These are phyloP conservation scores for Heliosperma pusillum DNA, from an alignment of 148 eudicot species.

Conservation along the genomic window DNA sequence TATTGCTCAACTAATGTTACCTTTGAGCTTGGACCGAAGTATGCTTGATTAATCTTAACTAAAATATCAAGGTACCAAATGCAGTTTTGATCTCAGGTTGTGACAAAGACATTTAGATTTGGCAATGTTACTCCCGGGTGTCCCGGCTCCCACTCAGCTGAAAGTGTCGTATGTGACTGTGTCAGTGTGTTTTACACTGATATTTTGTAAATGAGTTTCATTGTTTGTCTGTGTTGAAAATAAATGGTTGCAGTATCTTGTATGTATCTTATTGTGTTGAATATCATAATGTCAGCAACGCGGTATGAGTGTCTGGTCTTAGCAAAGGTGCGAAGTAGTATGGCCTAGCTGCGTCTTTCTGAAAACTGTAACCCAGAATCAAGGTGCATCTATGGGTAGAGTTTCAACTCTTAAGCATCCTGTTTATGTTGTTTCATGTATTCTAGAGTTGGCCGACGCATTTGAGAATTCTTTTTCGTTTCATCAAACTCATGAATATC, in stretches of 20 bases:
- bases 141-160: too few species aligned
- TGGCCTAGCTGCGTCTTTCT: neutral
- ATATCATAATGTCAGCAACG: neutral
- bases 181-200: too few species aligned
- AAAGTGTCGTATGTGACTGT: too few species aligned
- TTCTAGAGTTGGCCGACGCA: too few species aligned
- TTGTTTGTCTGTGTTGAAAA: neutral
- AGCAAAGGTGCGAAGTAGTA: neutral
- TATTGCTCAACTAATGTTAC: neutral
- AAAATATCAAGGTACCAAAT: neutral
- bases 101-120: too few species aligned
- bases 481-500: too few species aligned
- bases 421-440: too few species aligned
- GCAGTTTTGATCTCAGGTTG: neutral
- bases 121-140: too few species aligned
- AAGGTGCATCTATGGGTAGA: neutral
- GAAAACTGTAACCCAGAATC: neutral
- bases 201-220: neutral
- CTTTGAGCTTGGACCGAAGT: neutral
- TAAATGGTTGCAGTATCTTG: neutral
- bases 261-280: neutral
- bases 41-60: neutral
- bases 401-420: too few species aligned
- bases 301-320: neutral
- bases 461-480: too few species aligned